These are phyloP conservation scores for Aspergillus costaricaensis DNA, from an alignment of 2,329 filamentous ascomycete genomes.

Conservation along the genomic window DNA sequence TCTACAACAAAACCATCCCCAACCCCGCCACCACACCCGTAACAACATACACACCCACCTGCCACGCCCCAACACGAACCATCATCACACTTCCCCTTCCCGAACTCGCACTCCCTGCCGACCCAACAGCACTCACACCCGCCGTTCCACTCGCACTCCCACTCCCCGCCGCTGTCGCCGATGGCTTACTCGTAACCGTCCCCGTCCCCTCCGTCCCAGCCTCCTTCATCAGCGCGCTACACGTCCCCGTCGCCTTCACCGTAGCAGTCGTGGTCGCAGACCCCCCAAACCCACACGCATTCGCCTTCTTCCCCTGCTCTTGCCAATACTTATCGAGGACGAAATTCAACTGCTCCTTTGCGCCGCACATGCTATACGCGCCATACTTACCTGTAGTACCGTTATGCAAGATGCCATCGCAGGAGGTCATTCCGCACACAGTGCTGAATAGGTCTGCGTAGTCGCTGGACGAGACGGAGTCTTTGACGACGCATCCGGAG, in stretches of 20 bases:
- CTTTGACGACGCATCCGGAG: conserved; percentile 67
- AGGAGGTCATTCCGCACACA: conserved; percentile 45
- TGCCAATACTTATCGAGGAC: conserved; percentile 49
- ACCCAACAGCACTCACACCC: not conserved
- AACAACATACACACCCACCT: not conserved
- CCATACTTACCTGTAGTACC: conserved; percentile 46
- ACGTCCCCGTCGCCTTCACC: conserved; percentile 38
- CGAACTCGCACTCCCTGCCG: not conserved
- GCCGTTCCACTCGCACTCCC: not conserved
- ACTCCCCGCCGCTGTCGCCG: not conserved
- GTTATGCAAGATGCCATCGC: conserved; percentile 43
- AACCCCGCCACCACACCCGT: not conserved
- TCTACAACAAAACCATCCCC: conserved; percentile 2
- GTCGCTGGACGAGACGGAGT: conserved; percentile 28
- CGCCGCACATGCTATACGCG: conserved; percentile 50
- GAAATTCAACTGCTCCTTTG: conserved; percentile 46
- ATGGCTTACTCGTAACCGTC: conserved; percentile 32
- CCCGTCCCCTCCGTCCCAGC: conserved; percentile 44
- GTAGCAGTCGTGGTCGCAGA: conserved; percentile 41
- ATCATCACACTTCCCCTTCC: not conserved
- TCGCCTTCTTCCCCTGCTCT: conserved; percentile 38
- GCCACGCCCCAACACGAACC: not conserved
- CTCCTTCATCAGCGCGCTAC: conserved; percentile 40
- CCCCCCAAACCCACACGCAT: conserved; percentile 47
- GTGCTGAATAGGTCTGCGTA: conserved; percentile 61